phyloP scores from a whole-genome alignment of 805 yeast species.

The Sugiyamaella valdiviana region DNA sequence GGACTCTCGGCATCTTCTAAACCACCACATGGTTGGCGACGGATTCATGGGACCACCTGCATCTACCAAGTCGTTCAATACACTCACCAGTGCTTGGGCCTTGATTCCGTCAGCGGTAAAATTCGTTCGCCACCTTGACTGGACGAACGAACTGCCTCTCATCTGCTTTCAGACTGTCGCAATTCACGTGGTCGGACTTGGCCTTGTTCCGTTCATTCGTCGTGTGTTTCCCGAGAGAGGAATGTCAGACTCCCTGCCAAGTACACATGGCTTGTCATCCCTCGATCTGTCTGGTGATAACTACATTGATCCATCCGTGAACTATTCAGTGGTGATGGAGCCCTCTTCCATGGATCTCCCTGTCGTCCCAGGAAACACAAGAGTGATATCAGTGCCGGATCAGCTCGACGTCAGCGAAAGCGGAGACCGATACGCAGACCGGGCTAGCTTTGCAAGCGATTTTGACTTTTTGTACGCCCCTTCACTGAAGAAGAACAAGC shows the following conservation, averaged over 20 bases:
- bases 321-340: not conserved
- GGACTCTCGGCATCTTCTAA: not conserved
- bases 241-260: conserved; percentile 6
- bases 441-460: conserved; percentile 8
- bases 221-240: conserved; percentile 24
- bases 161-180: conserved; percentile 28
- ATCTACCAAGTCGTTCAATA: conserved; percentile 13
- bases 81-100: conserved; percentile 21
- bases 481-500: conserved; percentile 25
- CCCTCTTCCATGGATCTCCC: not conserved
- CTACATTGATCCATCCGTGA: conserved; percentile 1
- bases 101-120: conserved; percentile 17
- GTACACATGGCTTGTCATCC: conserved; percentile 14
- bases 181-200: conserved; percentile 29
- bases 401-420: not conserved
- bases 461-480: conserved; percentile 20
- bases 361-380: conserved; percentile 1
- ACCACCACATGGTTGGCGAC: conserved; percentile 2
- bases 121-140: conserved; percentile 23
- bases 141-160: conserved; percentile 25
- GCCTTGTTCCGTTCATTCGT: conserved; percentile 26
- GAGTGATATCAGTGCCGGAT: conserved; percentile 5
- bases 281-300: conserved; percentile 14
- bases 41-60: not conserved
- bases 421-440: conserved; percentile 7